Evolutionary conservation across 2,329 filamentous ascomycete species (phyloP).

Genomic region (Paecilomyces sp.): DNA sequence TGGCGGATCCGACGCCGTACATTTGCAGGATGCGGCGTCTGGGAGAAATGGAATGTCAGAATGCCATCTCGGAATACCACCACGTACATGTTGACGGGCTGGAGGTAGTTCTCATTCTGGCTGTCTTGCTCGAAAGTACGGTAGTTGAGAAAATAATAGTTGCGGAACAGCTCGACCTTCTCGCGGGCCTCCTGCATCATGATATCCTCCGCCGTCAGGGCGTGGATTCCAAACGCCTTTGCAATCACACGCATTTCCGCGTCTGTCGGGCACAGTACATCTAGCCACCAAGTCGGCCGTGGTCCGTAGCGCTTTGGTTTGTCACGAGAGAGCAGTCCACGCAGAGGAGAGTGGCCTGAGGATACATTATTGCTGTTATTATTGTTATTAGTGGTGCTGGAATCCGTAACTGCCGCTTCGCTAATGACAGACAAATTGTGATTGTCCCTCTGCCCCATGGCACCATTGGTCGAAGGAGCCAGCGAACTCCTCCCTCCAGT

Average conservation of each 20-base stretch:
- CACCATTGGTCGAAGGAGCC: constrained; percentile 2
- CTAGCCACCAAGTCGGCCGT: constrained; percentile 93
- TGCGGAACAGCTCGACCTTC: constrained; percentile 93
- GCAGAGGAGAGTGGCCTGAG: constrained; percentile 1
- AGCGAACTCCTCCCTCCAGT: constrained; percentile 11
- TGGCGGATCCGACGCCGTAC: constrained; percentile 90
- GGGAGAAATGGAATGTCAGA: constrained; percentile 93
- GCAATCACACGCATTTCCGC: constrained; percentile 91
- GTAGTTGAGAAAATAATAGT: constrained; percentile 99
- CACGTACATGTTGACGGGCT: constrained; percentile 95
- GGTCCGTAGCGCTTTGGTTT: constrained; percentile 59
- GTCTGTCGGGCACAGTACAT: constrained; percentile 84
- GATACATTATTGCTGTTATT: constrained; percentile 19
- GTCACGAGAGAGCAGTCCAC: constrained; percentile 15
- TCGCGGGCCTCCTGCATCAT: constrained; percentile 95
- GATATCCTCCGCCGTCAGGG: constrained; percentile 91
- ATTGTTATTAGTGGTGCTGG: constrained; percentile 2
- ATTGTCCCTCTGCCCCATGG: background rate
- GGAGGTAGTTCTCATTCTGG: constrained; percentile 80
- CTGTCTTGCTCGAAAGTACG: constrained; percentile 94
- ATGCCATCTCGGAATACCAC: constrained; percentile 95
- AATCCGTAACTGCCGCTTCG: background rate
- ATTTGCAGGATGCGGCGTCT: constrained; percentile 92
- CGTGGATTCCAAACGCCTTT: constrained; percentile 92
- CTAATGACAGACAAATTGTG: background rate